Base-by-base conservation (phyloP, 23 red algal species). In the Gracilariopsis chorda region DNA sequence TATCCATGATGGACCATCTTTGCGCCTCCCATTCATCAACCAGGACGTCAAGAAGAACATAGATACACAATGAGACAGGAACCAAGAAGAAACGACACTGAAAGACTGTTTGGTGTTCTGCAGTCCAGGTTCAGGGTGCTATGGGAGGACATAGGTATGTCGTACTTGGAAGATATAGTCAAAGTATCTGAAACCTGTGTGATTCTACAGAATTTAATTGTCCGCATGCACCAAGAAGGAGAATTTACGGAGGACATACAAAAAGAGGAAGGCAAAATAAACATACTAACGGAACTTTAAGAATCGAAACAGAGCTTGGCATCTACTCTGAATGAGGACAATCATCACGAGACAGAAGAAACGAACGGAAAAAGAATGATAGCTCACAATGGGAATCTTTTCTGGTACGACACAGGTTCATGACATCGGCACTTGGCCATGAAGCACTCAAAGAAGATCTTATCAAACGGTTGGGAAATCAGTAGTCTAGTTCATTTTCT, bases 261-360 rank as follows among this genome's bases (percentile, higher is more conserved):
- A 46, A 60, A 86, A 40, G 82, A 86, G 43, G 61, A 42, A 71
- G 43, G 11, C 44, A 33, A 3, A 13, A 30, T 70, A 51, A 42
- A 86, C 46, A 21, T 86, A 0, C 17, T 86, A 34, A 53, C 32
- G 34, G 82, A 86, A 64, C 82, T 86, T 11, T 68, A 86, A 29
- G 58, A 86, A n/a, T n/a, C n/a, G n/a, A n/a, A n/a, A n/a, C n/a
- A n/a, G n/a, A n/a, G n/a, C n/a, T n/a, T n/a, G n/a, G n/a, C n/a
- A n/a, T n/a, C n/a, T n/a, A n/a, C n/a, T n/a, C n/a, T n/a, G n/a
- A n/a, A n/a, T n/a, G n/a, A n/a, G n/a, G n/a, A n/a, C n/a, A n/a
- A n/a, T n/a, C n/a, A n/a, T n/a, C n/a, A n/a, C n/a, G n/a, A n/a
- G n/a, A n/a, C n/a, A n/a, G n/a, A n/a, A n/a, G n/a, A n/a, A 30